A percentile compares a stretch with the other conserved stretches of the same genome.
Evolutionary conservation across 495 filamentous ascomycete species (phyloP).

Genomic region (Xylaria grammica): DNA sequence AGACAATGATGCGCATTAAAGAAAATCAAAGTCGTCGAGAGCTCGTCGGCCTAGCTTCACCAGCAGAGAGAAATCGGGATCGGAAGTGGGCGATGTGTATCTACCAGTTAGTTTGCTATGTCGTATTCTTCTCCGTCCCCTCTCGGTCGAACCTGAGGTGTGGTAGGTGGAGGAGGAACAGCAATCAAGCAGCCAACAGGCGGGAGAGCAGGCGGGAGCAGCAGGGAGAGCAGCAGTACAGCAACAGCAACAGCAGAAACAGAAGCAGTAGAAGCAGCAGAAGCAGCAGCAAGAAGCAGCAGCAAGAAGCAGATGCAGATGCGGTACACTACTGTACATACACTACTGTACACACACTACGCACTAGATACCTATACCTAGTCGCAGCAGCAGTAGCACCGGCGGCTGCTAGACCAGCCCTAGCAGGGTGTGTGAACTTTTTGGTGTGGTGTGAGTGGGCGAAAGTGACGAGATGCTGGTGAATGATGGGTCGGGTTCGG

Average conservation of each 20-base stretch:
- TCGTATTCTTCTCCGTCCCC: slow-evolving; percentile 20
- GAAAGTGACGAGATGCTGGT: slow-evolving; percentile 22
- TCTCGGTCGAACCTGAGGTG: slow-evolving; percentile 28
- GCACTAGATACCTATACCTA: background rate
- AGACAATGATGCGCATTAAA: background rate
- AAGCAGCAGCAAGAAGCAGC: background rate
- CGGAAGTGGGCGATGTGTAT: slow-evolving; percentile 20
- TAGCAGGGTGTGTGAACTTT: background rate
- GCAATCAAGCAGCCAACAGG: background rate
- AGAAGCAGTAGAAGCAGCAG: background rate
- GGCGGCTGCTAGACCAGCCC: slow-evolving; percentile 17
- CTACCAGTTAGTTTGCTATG: background rate
- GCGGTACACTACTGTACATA: background rate
- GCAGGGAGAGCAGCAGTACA: slow-evolving; percentile 17
- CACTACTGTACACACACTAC: background rate
- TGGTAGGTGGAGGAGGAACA: slow-evolving; percentile 16
- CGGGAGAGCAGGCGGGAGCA: background rate
- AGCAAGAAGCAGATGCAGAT: background rate
- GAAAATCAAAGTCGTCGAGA: background rate
- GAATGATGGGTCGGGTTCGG: slow-evolving; percentile 16
- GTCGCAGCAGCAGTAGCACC: slow-evolving; percentile 3
- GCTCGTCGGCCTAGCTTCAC: background rate
- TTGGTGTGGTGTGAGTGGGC: slow-evolving; percentile 24
- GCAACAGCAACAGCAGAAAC: background rate
- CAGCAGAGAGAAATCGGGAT: background rate